Percentiles rank a stretch among this genome's conserved stretches.
These are phyloP conservation scores for Neopestalotiopsis rosae DNA, from an alignment of 2,329 filamentous ascomycete species.

Conservation along the genomic window DNA sequence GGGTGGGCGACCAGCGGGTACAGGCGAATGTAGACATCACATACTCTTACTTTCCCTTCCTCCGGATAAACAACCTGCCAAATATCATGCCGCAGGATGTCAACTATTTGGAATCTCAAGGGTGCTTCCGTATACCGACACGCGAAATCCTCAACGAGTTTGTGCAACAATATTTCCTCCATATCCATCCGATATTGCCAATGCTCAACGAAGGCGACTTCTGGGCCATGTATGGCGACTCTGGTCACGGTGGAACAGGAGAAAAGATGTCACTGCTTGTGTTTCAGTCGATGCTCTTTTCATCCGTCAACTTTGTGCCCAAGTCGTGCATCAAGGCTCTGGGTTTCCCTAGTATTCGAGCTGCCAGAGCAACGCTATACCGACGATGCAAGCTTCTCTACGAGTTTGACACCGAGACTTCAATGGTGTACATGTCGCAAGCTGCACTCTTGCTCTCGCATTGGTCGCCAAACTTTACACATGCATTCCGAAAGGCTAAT, in stretches of 20 bases:
- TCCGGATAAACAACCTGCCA: constrained; percentile 43
- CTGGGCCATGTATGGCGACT: constrained; percentile 49
- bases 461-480: constrained; percentile 41
- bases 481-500: constrained; percentile 45
- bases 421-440: constrained; percentile 45
- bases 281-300: constrained; percentile 51
- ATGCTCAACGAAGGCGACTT: constrained; percentile 52
- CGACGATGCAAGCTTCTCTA: constrained; percentile 45
- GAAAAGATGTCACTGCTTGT: constrained; percentile 49
- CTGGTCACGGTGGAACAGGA: constrained; percentile 25
- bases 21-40: constrained; percentile 39
- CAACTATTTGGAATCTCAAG: constrained; percentile 51
- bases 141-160: constrained; percentile 50
- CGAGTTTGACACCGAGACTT: constrained; percentile 50
- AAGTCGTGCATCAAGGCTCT: constrained; percentile 44
- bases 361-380: constrained; percentile 51
- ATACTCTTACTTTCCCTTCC: constrained; percentile 50
- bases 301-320: constrained; percentile 48
- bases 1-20: constrained; percentile 34
- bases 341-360: constrained; percentile 48
- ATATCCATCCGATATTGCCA: constrained; percentile 51
- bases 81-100: constrained; percentile 51
- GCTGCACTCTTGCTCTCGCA: constrained; percentile 49
- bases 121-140: constrained; percentile 50
- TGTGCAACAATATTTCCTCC: constrained; percentile 52